Evolutionary conservation across 495 filamentous ascomycete species (phyloP), one percentile per base, ranked within the genome.

Genomic region (Hypoxylon fragiforme): DNA sequence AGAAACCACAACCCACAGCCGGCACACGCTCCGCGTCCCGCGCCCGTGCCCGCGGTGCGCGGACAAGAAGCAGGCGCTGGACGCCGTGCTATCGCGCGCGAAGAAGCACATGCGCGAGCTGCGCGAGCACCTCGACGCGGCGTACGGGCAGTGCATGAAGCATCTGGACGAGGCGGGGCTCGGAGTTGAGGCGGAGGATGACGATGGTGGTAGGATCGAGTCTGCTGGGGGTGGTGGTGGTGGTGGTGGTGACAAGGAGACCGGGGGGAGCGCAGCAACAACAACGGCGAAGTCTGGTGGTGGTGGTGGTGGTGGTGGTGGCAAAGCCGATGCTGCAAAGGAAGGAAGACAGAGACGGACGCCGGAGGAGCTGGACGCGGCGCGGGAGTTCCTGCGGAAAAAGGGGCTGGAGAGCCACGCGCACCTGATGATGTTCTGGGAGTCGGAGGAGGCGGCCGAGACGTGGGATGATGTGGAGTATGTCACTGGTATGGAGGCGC

Each of bases 341-440:
- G 34, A 6, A 14, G 9, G 1, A 18, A 16, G 14, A 16, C 34
- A 16, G 14, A 18, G 7, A 18, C 15, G n/a, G 12, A 35, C 11
- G 26, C 26, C 9, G 31, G 45, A 38, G 2, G 7, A n/a, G 8
- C 16, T 38, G 2, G 38, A 62, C 16, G 31, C 51, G 6, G 41
- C 22, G 3, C 9, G 31, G 21, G 41, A 47, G 19, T 62, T 62
- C 35, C 24, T 62, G 3, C 38, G 14, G 22, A 62, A 44, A 42
- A 62, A 62, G 52, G 50, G 26, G 26, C 15, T 26, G 24, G 58
- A 62, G 43, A 26, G 3, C 3, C 16, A 62, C 28, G 58, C 58
- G 22, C 51, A 62, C 21, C 34, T 62, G 13, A 62, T 62, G 58
- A 62, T 62, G 58, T 30, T 55, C 30, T 55, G 2, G 11, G 50